Base-by-base conservation (phyloP, 768 basidiomycete genomes). In the Lactarius psammicola region DNA sequence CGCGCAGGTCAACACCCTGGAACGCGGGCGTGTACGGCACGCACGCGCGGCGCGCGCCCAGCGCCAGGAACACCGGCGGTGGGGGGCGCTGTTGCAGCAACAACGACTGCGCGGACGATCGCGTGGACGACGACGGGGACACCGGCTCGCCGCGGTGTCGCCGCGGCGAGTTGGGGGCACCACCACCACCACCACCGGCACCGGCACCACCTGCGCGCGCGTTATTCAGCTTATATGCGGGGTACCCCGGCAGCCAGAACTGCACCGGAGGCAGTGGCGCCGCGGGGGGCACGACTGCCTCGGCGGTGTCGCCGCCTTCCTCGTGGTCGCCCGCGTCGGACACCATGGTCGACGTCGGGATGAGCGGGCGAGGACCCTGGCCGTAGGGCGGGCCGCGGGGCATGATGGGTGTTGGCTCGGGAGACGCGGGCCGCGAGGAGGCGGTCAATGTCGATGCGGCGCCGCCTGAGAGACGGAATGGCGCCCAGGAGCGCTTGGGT, bases 1-100 rank as follows among this genome's bases (percentile, higher is more conserved):
- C 68, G 15, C 69, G 63, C n/a, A 63, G n/a, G 33, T 70, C 67
- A 40, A 68, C 60, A 9, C 67, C 69, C 49, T 70, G 69, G 30
- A 68, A 70, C 18, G 69, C 69, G 10, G 69, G 61, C 30, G 67
- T 70, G 23, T 70, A 70, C 54, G 67, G 67, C 15, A 70, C 53
- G 51, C 67, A 70, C 28, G 69, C 69, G 49, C 69, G 67, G 8
- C 69, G 69, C 31, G 67, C 67, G 4, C 69, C 69, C 7, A 68
- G 63, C 42, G 69, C 67, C 20, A 70, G 64, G 49, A 68, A 70
- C 26, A 70, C 67, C 23, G 69, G 64, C 10, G 69, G 69, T 8
- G 67, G 64, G 0, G 55, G 46, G 7, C 36, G 56, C 33, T 42
- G 18, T 6, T 44, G 46, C 10, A 51, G 17, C 26, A 36, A 31